Conservation (phyloP, 192 early-diverging fungal genomes). For the Radiomyces spectabilis region DNA sequence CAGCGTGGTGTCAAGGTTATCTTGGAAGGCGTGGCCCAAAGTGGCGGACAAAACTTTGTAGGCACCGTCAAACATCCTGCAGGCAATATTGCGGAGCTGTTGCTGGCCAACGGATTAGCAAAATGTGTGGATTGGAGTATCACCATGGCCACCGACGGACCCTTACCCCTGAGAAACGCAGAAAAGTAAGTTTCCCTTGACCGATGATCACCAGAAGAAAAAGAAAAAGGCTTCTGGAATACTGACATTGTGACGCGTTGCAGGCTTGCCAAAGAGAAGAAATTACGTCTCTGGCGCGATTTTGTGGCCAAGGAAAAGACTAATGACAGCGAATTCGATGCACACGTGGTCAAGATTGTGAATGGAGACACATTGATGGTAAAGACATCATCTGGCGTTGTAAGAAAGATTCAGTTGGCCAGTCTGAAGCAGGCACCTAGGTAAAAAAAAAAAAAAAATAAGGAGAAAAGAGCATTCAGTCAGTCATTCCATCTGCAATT, state of each 20-base stretch:
- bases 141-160: conserved; percentile 67
- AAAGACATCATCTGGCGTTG: conserved; percentile 22
- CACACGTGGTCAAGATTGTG: conserved; percentile 39
- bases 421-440: conserved; percentile 32
- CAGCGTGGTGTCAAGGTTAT: conserved; percentile 86
- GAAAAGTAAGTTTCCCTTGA: conserved; percentile 49
- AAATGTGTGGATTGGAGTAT: conserved; percentile 85
- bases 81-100: conserved; percentile 87
- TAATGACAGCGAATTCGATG: conserved; percentile 47
- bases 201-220: neutral
- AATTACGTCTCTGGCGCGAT: conserved; percentile 81
- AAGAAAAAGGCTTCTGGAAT: neutral
- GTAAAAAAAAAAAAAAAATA: neutral
- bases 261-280: conserved; percentile 64
- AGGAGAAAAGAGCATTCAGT: neutral
- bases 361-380: conserved; percentile 51
- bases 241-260: neutral
- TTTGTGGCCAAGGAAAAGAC: conserved; percentile 40
- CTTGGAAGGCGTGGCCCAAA: conserved; percentile 62
- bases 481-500: neutral
- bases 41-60: conserved; percentile 64
- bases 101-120: conserved; percentile 76
- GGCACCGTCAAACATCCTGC: conserved; percentile 75
- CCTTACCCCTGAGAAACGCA: conserved; percentile 63
- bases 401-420: conserved; percentile 33